Evolutionary conservation across 257 asterid species (phyloP).

Genomic region (Penstemon newberryi): DNA sequence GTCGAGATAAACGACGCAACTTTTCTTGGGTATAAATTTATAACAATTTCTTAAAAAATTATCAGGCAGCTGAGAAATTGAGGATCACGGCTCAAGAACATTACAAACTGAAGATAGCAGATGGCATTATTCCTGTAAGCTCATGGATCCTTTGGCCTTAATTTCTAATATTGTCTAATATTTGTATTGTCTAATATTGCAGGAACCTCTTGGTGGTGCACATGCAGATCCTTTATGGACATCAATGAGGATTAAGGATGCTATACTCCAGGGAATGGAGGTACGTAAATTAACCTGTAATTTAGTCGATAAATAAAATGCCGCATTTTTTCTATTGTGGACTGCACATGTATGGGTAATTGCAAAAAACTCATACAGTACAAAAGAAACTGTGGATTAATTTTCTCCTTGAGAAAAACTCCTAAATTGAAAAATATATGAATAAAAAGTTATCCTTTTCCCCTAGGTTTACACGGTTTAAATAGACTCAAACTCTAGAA

Average conservation of each 20-base stretch:
- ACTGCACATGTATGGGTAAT: no score
- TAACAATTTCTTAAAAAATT: not conserved
- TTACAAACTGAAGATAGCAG: slow-evolving; percentile 47
- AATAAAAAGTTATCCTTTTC: no score
- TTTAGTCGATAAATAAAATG: not conserved
- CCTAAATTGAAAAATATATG: no score
- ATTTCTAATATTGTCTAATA: not conserved
- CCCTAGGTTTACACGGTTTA: no score
- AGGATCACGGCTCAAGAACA: slow-evolving; percentile 57
- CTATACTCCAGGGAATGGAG: slow-evolving; percentile 52
- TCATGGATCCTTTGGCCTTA: not conserved
- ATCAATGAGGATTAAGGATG: slow-evolving; percentile 49
- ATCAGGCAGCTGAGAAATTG: slow-evolving; percentile 58
- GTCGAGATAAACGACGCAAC: no score
- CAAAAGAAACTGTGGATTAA: no score
- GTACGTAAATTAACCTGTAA: slow-evolving; percentile 24
- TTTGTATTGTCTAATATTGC: slow-evolving; percentile 10
- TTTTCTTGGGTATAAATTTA: not conserved
- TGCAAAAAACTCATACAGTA: no score
- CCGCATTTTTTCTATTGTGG: not conserved
- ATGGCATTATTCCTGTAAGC: slow-evolving; percentile 57
- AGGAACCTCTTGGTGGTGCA: slow-evolving; percentile 73
- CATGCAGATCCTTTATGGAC: slow-evolving; percentile 63
- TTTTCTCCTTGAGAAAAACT: no score
- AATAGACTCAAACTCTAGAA: no score